Percentiles rank a stretch among this genome's conserved stretches.
These are phyloP conservation scores for Colletotrichum sp. DNA, from an alignment of 2,329 filamentous ascomycete species.

Conservation along the genomic window DNA sequence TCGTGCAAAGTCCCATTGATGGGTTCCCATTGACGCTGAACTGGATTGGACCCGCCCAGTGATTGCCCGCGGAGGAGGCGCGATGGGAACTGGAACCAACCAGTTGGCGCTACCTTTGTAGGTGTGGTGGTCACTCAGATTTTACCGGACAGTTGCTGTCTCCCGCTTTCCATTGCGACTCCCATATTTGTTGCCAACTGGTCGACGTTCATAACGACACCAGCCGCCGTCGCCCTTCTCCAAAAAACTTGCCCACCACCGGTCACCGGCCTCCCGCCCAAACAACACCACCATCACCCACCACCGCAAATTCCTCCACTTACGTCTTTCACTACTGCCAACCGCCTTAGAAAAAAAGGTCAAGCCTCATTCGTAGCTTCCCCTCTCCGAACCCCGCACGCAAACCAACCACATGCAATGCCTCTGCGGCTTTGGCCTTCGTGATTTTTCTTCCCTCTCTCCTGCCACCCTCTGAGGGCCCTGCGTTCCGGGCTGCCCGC, in stretches of 20 bases:
- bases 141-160: not conserved
- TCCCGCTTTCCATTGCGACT: not conserved
- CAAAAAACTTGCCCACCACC: constrained; percentile 3
- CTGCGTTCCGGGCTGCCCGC: constrained; percentile 9
- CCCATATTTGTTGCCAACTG: not conserved
- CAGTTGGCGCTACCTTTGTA: not conserved
- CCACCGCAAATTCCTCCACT: not conserved
- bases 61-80: not conserved
- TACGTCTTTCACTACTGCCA: not conserved
- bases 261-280: not conserved
- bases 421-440: constrained; percentile 1
- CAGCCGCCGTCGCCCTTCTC: not conserved
- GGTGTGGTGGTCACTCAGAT: not conserved
- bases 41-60: not conserved
- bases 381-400: constrained; percentile 17
- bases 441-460: constrained; percentile 11
- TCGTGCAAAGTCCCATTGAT: not conserved
- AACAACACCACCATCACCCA: not conserved
- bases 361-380: constrained; percentile 15
- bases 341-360: not conserved
- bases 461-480: not conserved
- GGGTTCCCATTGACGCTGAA: not conserved
- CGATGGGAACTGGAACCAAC: not conserved
- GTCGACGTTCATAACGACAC: not conserved
- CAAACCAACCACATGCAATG: constrained; percentile 16